phyloP scores from a whole-genome alignment of 805 yeast genomes.

The Zygoascus bituminiphila region DNA sequence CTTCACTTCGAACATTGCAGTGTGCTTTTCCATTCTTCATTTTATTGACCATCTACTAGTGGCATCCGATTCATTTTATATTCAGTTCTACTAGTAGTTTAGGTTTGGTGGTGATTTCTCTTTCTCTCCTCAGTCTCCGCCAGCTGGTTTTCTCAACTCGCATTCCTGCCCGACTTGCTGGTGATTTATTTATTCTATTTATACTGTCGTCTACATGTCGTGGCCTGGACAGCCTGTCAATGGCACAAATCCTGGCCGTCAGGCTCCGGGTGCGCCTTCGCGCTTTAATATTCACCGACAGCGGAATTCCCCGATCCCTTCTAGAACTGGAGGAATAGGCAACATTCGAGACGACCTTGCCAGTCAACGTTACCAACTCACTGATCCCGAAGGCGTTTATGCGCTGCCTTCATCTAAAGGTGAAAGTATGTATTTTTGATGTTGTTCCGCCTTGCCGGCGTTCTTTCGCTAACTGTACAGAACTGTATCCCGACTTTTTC shows the following conservation, averaged over 20 bases:
- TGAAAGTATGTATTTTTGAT: constrained; percentile 6
- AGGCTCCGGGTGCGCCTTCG: not conserved
- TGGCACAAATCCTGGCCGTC: not conserved
- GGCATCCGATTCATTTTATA: no score
- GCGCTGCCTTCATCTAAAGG: constrained; percentile 23
- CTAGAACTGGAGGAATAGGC: constrained; percentile 2
- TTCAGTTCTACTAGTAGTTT: no score
- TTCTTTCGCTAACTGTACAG: not conserved
- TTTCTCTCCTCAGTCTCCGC: no score
- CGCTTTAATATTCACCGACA: constrained; percentile 3
- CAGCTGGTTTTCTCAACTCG: no score
- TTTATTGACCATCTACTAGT: no score
- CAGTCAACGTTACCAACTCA: constrained; percentile 27
- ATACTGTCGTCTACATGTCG: not conserved
- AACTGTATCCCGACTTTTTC: constrained; percentile 55
- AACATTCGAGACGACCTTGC: constrained; percentile 19
- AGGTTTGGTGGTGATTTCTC: no score
- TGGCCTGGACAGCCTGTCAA: not conserved
- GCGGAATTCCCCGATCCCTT: constrained; percentile 5
- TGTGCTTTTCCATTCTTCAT: no score
- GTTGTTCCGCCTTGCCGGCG: not conserved
- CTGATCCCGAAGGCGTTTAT: constrained; percentile 29
- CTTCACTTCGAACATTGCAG: no score
- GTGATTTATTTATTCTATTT: not conserved
- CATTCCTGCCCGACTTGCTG: not conserved